Conservation (phyloP, 306 rosid species). For the Rosa persica region DNA sequence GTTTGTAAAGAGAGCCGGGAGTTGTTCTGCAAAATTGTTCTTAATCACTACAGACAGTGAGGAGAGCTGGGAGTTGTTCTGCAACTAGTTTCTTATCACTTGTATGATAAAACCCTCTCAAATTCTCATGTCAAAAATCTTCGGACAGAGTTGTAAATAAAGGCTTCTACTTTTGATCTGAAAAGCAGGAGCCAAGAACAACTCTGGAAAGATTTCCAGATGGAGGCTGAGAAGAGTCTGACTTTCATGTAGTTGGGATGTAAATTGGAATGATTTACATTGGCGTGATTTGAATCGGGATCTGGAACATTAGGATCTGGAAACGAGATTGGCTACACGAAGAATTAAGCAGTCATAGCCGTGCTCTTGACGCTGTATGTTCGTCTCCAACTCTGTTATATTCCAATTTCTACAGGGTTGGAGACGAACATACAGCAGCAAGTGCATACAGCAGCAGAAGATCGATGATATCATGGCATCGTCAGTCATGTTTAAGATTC, state of each 20-base stretch:
- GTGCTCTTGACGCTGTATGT: background rate
- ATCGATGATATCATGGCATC: background rate
- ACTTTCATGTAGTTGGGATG: too few relatives aligned
- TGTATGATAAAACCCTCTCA: background rate
- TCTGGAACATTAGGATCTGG: too few relatives aligned
- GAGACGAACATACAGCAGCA: background rate
- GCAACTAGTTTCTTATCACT: background rate
- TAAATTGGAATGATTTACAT: too few relatives aligned
- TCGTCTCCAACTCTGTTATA: background rate
- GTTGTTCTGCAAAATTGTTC: constrained; percentile 24
- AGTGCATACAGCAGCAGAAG: background rate
- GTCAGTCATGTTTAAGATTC: background rate
- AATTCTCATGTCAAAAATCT: too few relatives aligned
- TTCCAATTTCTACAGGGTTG: background rate
- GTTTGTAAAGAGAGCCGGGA: constrained; percentile 24
- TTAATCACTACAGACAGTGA: fast-evolving
- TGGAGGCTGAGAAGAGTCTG: too few relatives aligned
- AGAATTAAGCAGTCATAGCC: too few relatives aligned
- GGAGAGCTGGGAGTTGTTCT: constrained; percentile 35
- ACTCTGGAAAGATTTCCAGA: background rate
- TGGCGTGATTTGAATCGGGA: too few relatives aligned
- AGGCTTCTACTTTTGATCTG: background rate
- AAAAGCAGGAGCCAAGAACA: background rate
- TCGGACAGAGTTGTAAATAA: background rate
- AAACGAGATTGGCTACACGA: too few relatives aligned